phyloP scores from a whole-genome alignment of 2,329 filamentous ascomycete species.

The Cladophialophora carrionii region DNA sequence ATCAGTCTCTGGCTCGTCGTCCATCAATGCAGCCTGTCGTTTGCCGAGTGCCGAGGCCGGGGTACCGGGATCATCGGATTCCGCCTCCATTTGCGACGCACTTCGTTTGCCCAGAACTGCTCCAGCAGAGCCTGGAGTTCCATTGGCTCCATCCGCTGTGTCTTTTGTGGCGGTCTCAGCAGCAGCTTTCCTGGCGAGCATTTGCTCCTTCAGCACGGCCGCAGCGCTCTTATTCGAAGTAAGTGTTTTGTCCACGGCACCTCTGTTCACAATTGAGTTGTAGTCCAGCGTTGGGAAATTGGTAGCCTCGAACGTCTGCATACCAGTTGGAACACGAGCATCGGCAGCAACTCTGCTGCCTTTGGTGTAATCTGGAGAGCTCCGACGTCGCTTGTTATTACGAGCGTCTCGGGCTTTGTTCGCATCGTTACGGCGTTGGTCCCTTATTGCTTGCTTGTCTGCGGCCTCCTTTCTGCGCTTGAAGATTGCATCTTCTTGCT shows the following conservation, averaged over 20 bases:
- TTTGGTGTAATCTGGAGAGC: constrained; percentile 50
- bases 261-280: constrained; percentile 82
- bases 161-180: constrained; percentile 43
- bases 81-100: constrained; percentile 8
- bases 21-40: constrained; percentile 73
- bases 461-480: constrained; percentile 82
- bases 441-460: constrained; percentile 77
- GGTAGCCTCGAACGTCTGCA: constrained; percentile 31
- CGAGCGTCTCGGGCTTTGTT: constrained; percentile 51
- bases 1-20: constrained; percentile 55
- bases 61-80: constrained; percentile 30
- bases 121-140: constrained; percentile 27
- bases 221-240: constrained; percentile 93
- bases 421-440: constrained; percentile 76
- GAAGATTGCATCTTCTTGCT: constrained; percentile 93
- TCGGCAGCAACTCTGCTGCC: constrained; percentile 31
- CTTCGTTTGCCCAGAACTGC: constrained; percentile 14
- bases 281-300: constrained; percentile 66
- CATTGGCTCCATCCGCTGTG: constrained; percentile 42
- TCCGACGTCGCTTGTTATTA: constrained; percentile 48
- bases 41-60: constrained; percentile 66
- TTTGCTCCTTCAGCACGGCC: constrained; percentile 78
- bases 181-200: constrained; percentile 56
- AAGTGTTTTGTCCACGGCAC: constrained; percentile 68
- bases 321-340: constrained; percentile 47